These are phyloP conservation scores for Cladophialophora bantiana DNA, from an alignment of 2,329 filamentous ascomycete species.

Conservation along the genomic window DNA sequence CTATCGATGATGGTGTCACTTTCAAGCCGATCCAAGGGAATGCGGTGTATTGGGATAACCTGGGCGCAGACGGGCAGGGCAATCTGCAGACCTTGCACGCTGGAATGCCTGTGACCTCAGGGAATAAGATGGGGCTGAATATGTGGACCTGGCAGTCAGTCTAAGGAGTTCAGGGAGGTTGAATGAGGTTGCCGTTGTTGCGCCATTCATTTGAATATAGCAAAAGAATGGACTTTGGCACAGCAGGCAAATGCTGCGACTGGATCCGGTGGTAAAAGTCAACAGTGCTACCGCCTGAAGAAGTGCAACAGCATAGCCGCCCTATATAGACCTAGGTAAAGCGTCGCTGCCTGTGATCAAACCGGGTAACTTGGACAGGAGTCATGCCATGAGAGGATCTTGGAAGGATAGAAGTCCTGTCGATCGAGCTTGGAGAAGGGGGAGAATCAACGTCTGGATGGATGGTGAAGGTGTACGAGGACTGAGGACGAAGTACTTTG, in stretches of 20 bases:
- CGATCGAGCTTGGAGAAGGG: background rate
- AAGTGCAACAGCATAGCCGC: background rate
- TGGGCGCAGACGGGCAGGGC: background rate
- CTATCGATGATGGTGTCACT: conserved; percentile 11
- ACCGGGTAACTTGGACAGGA: background rate
- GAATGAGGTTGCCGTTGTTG: no score
- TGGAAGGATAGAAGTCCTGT: background rate
- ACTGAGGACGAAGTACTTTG: background rate
- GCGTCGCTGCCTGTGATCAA: background rate
- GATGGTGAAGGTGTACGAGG: background rate
- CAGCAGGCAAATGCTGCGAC: background rate
- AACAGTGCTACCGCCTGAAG: background rate
- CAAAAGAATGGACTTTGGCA: background rate
- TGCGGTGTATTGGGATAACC: conserved; percentile 5
- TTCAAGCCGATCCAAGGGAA: conserved; percentile 9
- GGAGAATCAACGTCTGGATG: no score
- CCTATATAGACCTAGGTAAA: background rate
- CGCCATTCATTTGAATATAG: background rate
- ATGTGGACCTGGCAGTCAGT: conserved; percentile 9
- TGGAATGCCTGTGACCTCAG: conserved; percentile 7
- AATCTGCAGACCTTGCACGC: background rate
- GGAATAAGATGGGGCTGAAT: conserved; percentile 10
- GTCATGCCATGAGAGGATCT: background rate
- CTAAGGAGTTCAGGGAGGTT: background rate
- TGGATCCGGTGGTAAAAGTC: background rate